Evolutionary conservation across 176 grass and related monocot species (phyloP).

Genomic region (Eleusine indica): DNA sequence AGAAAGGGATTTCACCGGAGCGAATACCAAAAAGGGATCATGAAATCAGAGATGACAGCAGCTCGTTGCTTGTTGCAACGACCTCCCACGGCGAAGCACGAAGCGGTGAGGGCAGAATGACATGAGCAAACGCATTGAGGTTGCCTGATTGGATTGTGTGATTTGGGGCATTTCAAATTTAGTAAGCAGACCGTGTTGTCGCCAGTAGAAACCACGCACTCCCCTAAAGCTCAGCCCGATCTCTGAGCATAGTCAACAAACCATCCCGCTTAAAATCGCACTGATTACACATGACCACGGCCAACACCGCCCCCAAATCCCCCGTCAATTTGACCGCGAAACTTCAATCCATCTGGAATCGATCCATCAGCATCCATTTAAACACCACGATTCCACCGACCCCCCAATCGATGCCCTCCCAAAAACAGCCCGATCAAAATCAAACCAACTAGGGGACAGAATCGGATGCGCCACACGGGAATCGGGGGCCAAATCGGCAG

Average conservation of each 20-base stretch:
- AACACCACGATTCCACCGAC: background rate
- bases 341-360: background rate
- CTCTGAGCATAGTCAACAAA: background rate
- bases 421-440: constrained; percentile 17
- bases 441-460: background rate
- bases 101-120: background rate
- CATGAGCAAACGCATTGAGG: background rate
- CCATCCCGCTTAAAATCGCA: background rate
- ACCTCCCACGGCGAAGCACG: background rate
- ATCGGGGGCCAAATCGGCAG: constrained; percentile 34
- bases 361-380: background rate
- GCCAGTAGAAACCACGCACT: background rate
- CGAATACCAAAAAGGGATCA: background rate
- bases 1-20: background rate
- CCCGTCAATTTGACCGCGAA: constrained; percentile 24
- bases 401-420: background rate
- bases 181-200: background rate
- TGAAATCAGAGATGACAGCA: background rate
- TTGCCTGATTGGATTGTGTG: background rate
- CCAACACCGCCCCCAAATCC: background rate
- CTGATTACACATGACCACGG: background rate
- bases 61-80: background rate
- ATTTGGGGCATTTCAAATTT: background rate
- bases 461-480: constrained; percentile 7
- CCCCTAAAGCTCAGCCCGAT: background rate